Percentiles rank a stretch among this genome's conserved stretches.
These are phyloP conservation scores for Kwoniella newhampshirensis DNA, from an alignment of 768 basidiomycete species.

Conservation along the genomic window DNA sequence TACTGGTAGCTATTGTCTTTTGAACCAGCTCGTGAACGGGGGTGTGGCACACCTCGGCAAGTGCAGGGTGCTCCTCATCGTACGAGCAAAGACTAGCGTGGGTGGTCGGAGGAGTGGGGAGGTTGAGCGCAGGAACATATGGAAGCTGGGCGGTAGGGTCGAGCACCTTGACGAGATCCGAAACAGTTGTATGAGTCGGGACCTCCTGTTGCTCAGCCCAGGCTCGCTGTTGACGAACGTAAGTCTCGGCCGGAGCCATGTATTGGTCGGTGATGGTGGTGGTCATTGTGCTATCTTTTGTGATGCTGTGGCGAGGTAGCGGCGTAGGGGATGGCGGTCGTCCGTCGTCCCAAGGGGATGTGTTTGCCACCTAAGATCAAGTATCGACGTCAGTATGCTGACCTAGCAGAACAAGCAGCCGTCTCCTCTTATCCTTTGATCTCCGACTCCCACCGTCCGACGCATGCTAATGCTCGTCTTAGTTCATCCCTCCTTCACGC, in stretches of 20 bases:
- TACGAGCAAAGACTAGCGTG: slow-evolving; percentile 4
- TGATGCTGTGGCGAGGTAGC: neutral
- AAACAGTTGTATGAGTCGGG: slow-evolving; percentile 7
- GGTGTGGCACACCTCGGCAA: slow-evolving; percentile 33
- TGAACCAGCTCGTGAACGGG: slow-evolving; percentile 39
- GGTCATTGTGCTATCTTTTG: slow-evolving; percentile 9
- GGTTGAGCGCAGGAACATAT: slow-evolving; percentile 26
- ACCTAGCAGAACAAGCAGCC: too few relatives aligned
- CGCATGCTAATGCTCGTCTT: too few relatives aligned
- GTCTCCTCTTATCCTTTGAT: too few relatives aligned
- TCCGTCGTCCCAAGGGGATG: slow-evolving; percentile 24
- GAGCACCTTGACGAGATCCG: slow-evolving; percentile 38
- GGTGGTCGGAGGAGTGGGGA: slow-evolving; percentile 35
- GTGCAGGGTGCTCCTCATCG: slow-evolving; percentile 26
- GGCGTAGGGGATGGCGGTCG: neutral
- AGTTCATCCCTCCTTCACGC: neutral
- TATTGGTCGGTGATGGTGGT: slow-evolving; percentile 14
- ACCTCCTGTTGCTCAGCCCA: slow-evolving; percentile 15
- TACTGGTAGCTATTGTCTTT: slow-evolving; percentile 11
- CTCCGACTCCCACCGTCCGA: too few relatives aligned
- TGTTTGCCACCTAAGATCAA: slow-evolving; percentile 17
- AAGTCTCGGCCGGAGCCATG: slow-evolving; percentile 10
- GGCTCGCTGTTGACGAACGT: slow-evolving; percentile 9
- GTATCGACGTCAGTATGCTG: too few relatives aligned
- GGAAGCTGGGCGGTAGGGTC: slow-evolving; percentile 27